Percentiles rank a stretch among this genome's conserved stretches.
phyloP scores from a whole-genome alignment of 2,329 filamentous ascomycete genomes.

The Aspergillus sp. region DNA sequence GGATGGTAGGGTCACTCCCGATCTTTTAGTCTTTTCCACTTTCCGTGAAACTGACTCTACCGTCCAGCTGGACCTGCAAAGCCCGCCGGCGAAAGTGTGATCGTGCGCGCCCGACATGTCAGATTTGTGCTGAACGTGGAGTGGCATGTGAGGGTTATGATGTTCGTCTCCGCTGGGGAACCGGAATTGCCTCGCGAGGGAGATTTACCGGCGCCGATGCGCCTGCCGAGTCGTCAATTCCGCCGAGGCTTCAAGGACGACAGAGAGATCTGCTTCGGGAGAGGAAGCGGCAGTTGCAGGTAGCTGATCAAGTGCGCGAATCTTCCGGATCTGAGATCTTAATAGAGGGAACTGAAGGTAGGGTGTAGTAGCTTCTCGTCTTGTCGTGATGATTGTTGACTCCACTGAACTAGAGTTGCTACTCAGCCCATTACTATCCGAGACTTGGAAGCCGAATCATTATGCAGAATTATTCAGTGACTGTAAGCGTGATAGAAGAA shows the following conservation, averaged over 20 bases:
- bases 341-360: not conserved
- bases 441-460: not conserved
- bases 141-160: slow-evolving; percentile 34
- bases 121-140: slow-evolving; percentile 26
- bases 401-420: not conserved
- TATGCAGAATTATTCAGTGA: slow-evolving; percentile 26
- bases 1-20: slow-evolving; percentile 18
- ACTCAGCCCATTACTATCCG: not conserved
- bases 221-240: slow-evolving; percentile 27
- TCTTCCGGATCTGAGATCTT: not conserved
- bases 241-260: slow-evolving; percentile 27
- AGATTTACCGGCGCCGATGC: slow-evolving; percentile 32
- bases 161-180: slow-evolving; percentile 32
- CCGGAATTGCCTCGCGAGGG: slow-evolving; percentile 36
- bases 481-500: slow-evolving; percentile 19
- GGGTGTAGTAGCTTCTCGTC: not conserved
- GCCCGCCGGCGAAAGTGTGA: slow-evolving; percentile 32
- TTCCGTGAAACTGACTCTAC: not conserved
- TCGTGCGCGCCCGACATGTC: slow-evolving; percentile 27
- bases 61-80: slow-evolving; percentile 32
- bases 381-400: not conserved
- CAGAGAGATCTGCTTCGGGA: slow-evolving; percentile 28
- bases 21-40: not conserved
- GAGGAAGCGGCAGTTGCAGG: slow-evolving; percentile 7
- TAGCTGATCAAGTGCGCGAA: not conserved